Evolutionary conservation across 2,329 filamentous ascomycete species (phyloP), one percentile per base, ranked within the genome.

Genomic region (Thielaviopsis musarum): DNA sequence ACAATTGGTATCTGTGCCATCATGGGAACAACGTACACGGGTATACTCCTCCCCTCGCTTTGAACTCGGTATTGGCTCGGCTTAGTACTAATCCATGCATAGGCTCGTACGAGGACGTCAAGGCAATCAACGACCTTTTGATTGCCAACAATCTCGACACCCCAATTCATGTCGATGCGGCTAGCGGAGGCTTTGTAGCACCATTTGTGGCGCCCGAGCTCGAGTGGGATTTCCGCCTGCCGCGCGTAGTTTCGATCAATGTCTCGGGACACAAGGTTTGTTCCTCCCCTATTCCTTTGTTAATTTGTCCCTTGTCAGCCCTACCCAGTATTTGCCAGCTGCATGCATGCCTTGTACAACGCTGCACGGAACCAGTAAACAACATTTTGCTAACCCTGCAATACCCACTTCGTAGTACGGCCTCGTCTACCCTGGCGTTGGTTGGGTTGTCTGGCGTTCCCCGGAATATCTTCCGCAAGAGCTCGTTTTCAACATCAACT

Each of bases 401-500:
- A 49, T 6, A 3, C 21, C 24, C 15, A 19, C 6, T 49, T n/a
- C 26, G 12, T 62, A 76, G 75, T 81, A 81, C 64, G 77, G 77
- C 21, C 74, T 82, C 21, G 76, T 94, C 56, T 95, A 96, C 69
- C 91, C 91, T 0, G 91, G 91, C 70, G 88, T 97, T 15, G 91
- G 91, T 61, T 97, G 91, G 91, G 83, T 91, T 12, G 77, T 96
- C 64, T 96, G 91, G 90, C 83, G 91, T 54, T 81, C 83, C 48
- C 81, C 88, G 56, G 85, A 93, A 70, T 93, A 78, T 72, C 79
- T 95, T 2, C 91, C 91, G 7, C 79, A 91, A 69, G 91, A 96
- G 67, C 83, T 96, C 22, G 89, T 97, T 66, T 97, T 97, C 81
- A 96, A 95, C 78, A 96, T 97, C 80, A 96, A 96, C 79, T 97